These are phyloP conservation scores for Amylocystis lapponica DNA, from an alignment of 768 basidiomycete genomes.

Conservation along the genomic window DNA sequence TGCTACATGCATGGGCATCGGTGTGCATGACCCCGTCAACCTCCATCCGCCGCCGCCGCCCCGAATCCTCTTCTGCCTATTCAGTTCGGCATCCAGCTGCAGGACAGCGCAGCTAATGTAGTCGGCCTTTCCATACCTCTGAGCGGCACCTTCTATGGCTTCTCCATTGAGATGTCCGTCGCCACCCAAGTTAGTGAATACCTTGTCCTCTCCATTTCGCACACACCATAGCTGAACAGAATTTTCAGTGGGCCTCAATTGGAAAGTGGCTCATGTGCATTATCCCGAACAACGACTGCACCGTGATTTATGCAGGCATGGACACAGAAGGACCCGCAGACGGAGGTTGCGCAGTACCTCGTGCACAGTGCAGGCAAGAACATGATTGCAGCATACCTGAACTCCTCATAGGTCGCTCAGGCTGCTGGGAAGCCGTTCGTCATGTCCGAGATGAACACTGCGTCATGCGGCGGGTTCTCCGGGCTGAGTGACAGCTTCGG, in stretches of 20 bases:
- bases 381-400: conserved; percentile 33
- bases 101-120: conserved; percentile 10
- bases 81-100: conserved; percentile 39
- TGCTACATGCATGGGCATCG: conserved; percentile 37
- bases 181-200: conserved; percentile 57
- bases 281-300: conserved; percentile 32
- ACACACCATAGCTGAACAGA: conserved; percentile 1
- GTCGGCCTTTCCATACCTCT: conserved; percentile 35
- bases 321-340: conserved; percentile 29
- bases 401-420: conserved; percentile 28
- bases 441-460: conserved; percentile 52
- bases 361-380: conserved; percentile 34
- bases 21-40: conserved; percentile 47
- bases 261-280: conserved; percentile 22
- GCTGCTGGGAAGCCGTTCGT: conserved; percentile 33
- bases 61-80: conserved; percentile 38
- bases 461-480: conserved; percentile 49
- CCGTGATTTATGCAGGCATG: conserved; percentile 20
- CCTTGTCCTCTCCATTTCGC: neutral
- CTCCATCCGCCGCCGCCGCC: conserved; percentile 44
- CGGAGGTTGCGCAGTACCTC: conserved; percentile 37
- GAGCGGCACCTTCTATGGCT: conserved; percentile 59
- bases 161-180: conserved; percentile 74
- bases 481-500: conserved; percentile 47
- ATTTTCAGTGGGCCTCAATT: conserved; percentile 3